These are phyloP conservation scores for Thalassiosira delicatula DNA, from an alignment of 352 stramenopile species.

Conservation along the genomic window DNA sequence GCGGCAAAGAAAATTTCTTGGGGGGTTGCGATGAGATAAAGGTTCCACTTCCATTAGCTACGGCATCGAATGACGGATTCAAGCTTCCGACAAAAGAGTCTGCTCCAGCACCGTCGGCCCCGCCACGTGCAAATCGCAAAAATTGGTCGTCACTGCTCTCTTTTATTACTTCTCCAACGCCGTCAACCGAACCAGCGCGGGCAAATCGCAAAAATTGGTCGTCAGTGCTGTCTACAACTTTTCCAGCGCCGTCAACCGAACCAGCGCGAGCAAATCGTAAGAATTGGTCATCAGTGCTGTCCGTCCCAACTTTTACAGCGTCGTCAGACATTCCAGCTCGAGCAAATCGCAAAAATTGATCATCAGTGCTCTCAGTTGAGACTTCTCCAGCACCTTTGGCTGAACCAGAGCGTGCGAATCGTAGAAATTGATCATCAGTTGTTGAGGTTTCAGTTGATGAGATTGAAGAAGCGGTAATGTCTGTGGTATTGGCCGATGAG, in stretches of 20 bases:
- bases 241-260: background rate
- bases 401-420: background rate
- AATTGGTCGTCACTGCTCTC: background rate
- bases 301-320: background rate
- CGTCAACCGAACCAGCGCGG: background rate
- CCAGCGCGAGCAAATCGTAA: conserved; percentile 18
- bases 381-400: background rate
- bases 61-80: conserved; percentile 2
- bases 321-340: conserved; percentile 5
- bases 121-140: conserved; percentile 14
- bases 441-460: background rate
- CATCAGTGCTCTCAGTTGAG: background rate
- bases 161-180: background rate
- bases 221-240: background rate
- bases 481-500: background rate
- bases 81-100: conserved; percentile 16
- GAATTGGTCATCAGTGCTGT: conserved; percentile 10
- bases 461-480: background rate
- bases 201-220: conserved; percentile 20
- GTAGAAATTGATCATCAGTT: conserved; percentile 26
- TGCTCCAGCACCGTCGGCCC: background rate
- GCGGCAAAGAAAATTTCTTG: conserved; percentile 22
- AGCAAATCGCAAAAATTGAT: conserved; percentile 57
- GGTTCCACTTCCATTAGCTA: conserved; percentile 23
- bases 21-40: conserved; percentile 42